Evolutionary conservation across 352 stramenopile genomes (phyloP).

Genomic region (Pythium pectinolyticum): DNA sequence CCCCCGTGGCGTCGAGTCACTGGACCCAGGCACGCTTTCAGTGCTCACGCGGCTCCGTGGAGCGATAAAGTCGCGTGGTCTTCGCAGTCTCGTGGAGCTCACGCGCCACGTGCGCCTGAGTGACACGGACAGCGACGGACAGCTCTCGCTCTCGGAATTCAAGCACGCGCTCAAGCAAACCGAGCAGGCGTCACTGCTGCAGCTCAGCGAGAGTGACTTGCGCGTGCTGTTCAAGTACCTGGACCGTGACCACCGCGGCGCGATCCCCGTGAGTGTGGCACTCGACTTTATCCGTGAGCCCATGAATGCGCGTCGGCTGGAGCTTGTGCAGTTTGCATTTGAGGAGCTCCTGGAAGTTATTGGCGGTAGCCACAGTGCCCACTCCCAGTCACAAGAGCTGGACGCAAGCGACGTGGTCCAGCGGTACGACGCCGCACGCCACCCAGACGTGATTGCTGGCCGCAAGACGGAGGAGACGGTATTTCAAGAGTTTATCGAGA

Average conservation of each 20-base stretch:
- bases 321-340: slow-evolving; percentile 81
- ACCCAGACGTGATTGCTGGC: slow-evolving; percentile 74
- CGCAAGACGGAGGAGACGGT: slow-evolving; percentile 53
- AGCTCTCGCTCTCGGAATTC: slow-evolving; percentile 77
- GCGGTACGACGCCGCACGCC: slow-evolving; percentile 60
- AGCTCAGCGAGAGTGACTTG: slow-evolving; percentile 69
- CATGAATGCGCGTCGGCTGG: slow-evolving; percentile 64
- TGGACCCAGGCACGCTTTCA: slow-evolving; percentile 58
- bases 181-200: slow-evolving; percentile 34
- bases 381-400: no score
- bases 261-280: slow-evolving; percentile 75
- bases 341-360: background rate
- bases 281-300: slow-evolving; percentile 82
- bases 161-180: slow-evolving; percentile 55
- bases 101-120: slow-evolving; percentile 65
- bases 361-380: background rate
- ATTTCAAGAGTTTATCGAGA: slow-evolving; percentile 79
- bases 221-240: slow-evolving; percentile 77
- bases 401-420: slow-evolving; percentile 67
- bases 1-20: slow-evolving; percentile 13
- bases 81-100: slow-evolving; percentile 64
- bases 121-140: slow-evolving; percentile 65
- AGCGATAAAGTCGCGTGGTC: slow-evolving; percentile 51
- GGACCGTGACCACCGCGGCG: slow-evolving; percentile 70
- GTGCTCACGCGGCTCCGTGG: slow-evolving; percentile 52